Evolutionary conservation across 768 basidiomycete genomes (phyloP), one percentile per base, ranked within the genome.

Genomic region (Suillus placidus): DNA sequence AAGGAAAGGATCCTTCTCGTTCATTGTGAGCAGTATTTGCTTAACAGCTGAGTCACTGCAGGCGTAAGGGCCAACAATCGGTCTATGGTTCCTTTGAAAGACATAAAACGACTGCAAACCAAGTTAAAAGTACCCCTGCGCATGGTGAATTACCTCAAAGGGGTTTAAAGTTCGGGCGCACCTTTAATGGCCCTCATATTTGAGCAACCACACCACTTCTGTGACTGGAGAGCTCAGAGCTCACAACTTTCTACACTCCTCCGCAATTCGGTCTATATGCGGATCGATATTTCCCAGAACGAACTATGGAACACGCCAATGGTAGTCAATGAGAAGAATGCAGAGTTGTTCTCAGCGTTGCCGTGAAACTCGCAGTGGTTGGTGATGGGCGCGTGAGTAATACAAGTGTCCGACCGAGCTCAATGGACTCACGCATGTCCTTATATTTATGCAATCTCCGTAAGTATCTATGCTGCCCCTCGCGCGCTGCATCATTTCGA

Each of bases 1-100:
- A 68, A 95, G 89, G 75, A 95, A 95, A 62, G 82, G 85, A 10
- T 86, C 82, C 72, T 85, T 88, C 72, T 94, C 91, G 73, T 95
- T 92, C 88, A 95, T 87, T 40, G 87, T 80, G 61, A 94, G 80
- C 42, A 95, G 81, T 63, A 95, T 93, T 74, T 94, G 92, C 77
- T 95, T 95, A 66, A 95, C 94, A 1, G 93, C 93, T 2, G 92
- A 87, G 75, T 95, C 94, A 72, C 94, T 94, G 71, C 42, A 34
- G 35, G 51, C 26, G 14, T 20, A 35, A 66, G n/a, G n/a, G 35
- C 69, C 23, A 60, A 49, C 30, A 45, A 23, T 32, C 23, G 13
- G 34, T 64, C 37, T 35, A 26, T 38, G 34, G 54, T 45, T 37
- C 34, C 9, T 37, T 23, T 51, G 40, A 30, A 4, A 52, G 65